Percentiles rank a stretch among this genome's conserved stretches.
Conservation (phyloP, 306 rosid genomes). For the Ammopiptanthus mongolicus region DNA sequence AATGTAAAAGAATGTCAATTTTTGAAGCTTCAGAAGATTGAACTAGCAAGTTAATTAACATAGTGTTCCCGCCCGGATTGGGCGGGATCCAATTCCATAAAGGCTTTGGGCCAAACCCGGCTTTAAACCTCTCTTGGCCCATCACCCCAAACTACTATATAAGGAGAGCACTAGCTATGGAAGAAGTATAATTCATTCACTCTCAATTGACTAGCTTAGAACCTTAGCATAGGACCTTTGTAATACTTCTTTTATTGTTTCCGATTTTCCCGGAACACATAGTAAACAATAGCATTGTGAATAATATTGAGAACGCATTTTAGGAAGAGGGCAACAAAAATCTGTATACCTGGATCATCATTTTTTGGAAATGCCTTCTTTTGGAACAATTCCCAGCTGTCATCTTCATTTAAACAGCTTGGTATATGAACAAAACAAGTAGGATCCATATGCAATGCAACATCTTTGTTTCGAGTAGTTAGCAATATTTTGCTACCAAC, state of each 20-base stretch:
- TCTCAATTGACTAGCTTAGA: no score
- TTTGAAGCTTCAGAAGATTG: background rate
- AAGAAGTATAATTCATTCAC: no score
- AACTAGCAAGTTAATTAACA: slow-evolving; percentile 13
- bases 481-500: slow-evolving; percentile 45
- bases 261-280: no score
- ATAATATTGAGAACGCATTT: background rate
- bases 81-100: no score
- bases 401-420: slow-evolving; percentile 21
- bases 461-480: slow-evolving; percentile 38
- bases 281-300: background rate
- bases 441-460: slow-evolving; percentile 29
- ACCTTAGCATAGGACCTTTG: no score
- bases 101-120: no score
- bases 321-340: background rate
- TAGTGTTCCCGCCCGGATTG: no score
- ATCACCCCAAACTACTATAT: no score
- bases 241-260: no score
- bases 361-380: slow-evolving; percentile 36
- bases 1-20: background rate
- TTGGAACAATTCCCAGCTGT: slow-evolving; percentile 43
- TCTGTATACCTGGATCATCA: slow-evolving; percentile 34
- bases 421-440: slow-evolving; percentile 33
- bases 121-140: no score
- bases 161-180: no score